phyloP scores from a whole-genome alignment of 1,284 basidiomycete species.

The Cutaneotrichosporon curvatum region DNA sequence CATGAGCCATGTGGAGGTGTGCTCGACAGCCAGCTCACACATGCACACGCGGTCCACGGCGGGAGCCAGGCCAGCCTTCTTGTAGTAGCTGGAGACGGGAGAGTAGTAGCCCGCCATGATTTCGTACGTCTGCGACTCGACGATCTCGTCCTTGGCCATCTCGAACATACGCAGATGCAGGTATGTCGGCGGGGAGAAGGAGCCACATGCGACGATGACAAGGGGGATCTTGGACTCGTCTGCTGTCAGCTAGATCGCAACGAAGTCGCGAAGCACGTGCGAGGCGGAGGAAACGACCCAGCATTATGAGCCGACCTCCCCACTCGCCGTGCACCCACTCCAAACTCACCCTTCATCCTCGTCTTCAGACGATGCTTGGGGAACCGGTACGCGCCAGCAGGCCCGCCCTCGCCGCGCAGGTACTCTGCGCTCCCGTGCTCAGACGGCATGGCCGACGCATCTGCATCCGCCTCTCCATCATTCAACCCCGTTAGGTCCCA shows the following conservation, averaged over 20 bases:
- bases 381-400: conserved; percentile 37
- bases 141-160: conserved; percentile 91
- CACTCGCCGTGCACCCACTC: not conserved
- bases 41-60: conserved; percentile 75
- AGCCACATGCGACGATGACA: conserved; percentile 52
- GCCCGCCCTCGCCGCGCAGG: conserved; percentile 25
- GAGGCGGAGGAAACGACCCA: too few relatives aligned
- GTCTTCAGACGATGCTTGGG: conserved; percentile 45
- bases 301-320: conserved; percentile 1
- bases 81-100: conserved; percentile 85
- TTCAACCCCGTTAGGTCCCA: conserved; percentile 33
- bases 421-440: conserved; percentile 37
- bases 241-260: conserved; percentile 20
- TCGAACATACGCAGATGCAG: conserved; percentile 82
- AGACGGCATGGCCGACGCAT: conserved; percentile 34
- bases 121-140: conserved; percentile 88
- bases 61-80: conserved; percentile 77
- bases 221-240: conserved; percentile 48
- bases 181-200: conserved; percentile 54
- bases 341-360: conserved; percentile 46
- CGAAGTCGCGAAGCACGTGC: conserved; percentile 7
- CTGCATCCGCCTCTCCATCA: conserved; percentile 46
- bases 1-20: conserved; percentile 59
- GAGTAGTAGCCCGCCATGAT: conserved; percentile 90
- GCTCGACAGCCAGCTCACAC: conserved; percentile 76